Base-by-base conservation (phyloP, 2,329 filamentous ascomycete genomes). In the Plenodomus lindquistii region DNA sequence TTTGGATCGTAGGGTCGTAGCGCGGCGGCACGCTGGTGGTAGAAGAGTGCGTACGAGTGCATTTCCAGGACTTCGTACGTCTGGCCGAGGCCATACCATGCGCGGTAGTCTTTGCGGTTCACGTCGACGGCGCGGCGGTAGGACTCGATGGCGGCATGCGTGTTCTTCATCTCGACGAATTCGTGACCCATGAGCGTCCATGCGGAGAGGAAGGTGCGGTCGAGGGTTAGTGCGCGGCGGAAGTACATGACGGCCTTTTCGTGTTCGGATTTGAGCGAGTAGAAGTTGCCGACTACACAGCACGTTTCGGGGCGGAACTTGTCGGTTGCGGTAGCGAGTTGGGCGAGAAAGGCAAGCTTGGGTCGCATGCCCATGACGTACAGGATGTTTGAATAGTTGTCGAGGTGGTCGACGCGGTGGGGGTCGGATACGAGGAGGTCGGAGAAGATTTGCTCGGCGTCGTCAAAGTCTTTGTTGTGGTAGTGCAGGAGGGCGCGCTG, bases 151-250 rank as follows among this genome's bases (percentile, higher is more conserved):
- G 94, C 94, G 0, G 94, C 93, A 64, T 99, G 94, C 0, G 93
- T 97, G 69, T 99, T 99, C 68, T 97, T 99, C 74, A 99, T 85
- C 73, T 99, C 94, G 44, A 97, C 91, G 62, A 97, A 99, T 71
- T 99, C 94, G 72, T 99, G 94, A 1, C 94, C 94, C 93, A 99
- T 97, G 1, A 99, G 79, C 0, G 94, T 99, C 94, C 94, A 99
- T 1, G 94, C 94, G 0, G 91, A 95, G 15, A 97, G 81, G 69
- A 94, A 99, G 20, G 86, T 87, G 9, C 93, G 86, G 68, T 99
- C 94, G 0, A 99, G 79, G 0, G 91, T 95, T 17, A 99, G 76
- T 0, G 94, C 94, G 18, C 94, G 87, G 3, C 94, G 88, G 77
- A 99, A 99, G 73, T 97, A 97, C 75, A 97, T 91, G 44, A 99